Evolutionary conservation across 306 rosid species (phyloP), one percentile per base, ranked within the genome.

Genomic region (Castanospermum australe): DNA sequence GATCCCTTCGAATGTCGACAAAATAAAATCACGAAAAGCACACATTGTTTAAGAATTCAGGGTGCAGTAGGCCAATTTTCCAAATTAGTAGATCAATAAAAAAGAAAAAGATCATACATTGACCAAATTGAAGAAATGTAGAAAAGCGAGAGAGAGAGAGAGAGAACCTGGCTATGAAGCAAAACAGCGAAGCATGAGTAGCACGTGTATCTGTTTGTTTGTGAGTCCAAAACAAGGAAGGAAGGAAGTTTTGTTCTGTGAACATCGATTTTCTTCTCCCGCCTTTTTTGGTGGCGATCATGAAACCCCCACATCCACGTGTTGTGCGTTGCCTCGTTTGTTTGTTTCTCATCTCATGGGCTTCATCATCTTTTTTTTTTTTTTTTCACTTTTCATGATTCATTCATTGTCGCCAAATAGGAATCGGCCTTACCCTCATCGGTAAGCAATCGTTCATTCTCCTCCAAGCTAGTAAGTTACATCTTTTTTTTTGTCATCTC

Each of bases 111-210:
- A 68, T 61, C 48, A 59, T 30, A 22, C 15, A 41, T 45, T 54
- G 54, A 30, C 21, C 54, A 41, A 67, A 35, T 33, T 36, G 76
- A 70, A 79, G 38, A 64, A 18, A 25, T 11, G 62, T 18, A 21
- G 57, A 36, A n/a, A n/a, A n/a, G n/a, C n/a, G 7, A 36, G 7
- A 8, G 7, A 36, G 7, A 36, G 41, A 6, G n/a, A 62, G 60
- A 47, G 47, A 50, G 73, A 74, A 80, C 79, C 81, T 84, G 50
- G 36, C 22, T 13, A 55, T 33, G 61, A 73, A 52, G 76, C 65
- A 47, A 51, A 77, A 25, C 62, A 22, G 45, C 51, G 75, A 38
- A 38, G 67, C 39, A 70, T 25, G 75, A 36, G 61, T 4, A 64
- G n/a, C 5, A n/a, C 9, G 50, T 63, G n/a, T n/a, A n/a, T n/a